These are phyloP conservation scores for Lolium perenne DNA, from an alignment of 176 grass and related monocot species.

Conservation along the genomic window DNA sequence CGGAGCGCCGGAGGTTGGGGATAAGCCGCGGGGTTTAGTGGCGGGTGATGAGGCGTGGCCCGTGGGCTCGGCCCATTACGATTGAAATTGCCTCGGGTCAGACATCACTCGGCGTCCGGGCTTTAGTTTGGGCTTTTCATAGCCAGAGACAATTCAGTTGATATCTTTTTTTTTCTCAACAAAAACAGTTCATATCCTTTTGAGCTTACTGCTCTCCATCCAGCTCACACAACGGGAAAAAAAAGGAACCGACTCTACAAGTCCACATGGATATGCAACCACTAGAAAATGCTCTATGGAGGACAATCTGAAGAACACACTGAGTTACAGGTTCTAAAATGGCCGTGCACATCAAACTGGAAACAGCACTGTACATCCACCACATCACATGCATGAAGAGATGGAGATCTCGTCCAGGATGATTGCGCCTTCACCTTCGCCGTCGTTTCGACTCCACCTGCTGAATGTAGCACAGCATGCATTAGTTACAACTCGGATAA, in stretches of 20 bases:
- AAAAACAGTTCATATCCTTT: not conserved
- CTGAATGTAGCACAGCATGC: conserved; percentile 3
- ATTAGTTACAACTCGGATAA: not conserved
- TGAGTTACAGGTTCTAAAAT: conserved; percentile 20
- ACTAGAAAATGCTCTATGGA: conserved; percentile 11
- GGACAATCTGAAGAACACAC: not conserved
- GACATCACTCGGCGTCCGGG: not conserved
- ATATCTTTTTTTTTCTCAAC: not conserved
- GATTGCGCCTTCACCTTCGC: conserved; percentile 46
- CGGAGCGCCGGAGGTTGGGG: conserved; percentile 25
- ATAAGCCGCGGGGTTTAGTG: conserved; percentile 39
- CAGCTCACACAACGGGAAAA: not conserved
- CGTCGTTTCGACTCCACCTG: conserved; percentile 75
- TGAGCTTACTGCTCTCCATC: not conserved
- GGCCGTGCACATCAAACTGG: conserved; percentile 17
- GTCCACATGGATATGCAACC: conserved; percentile 39
- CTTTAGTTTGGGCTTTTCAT: not conserved
- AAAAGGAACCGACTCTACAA: not conserved
- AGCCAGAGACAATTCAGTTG: not conserved
- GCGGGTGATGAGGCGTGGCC: not conserved
- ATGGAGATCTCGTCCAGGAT: not conserved
- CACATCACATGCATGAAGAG: not conserved
- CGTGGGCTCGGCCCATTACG: not conserved
- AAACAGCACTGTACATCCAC: conserved; percentile 56
- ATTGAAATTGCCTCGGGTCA: not conserved